Conservation (phyloP, 257 asterid species). For the Agastache rugosa region DNA sequence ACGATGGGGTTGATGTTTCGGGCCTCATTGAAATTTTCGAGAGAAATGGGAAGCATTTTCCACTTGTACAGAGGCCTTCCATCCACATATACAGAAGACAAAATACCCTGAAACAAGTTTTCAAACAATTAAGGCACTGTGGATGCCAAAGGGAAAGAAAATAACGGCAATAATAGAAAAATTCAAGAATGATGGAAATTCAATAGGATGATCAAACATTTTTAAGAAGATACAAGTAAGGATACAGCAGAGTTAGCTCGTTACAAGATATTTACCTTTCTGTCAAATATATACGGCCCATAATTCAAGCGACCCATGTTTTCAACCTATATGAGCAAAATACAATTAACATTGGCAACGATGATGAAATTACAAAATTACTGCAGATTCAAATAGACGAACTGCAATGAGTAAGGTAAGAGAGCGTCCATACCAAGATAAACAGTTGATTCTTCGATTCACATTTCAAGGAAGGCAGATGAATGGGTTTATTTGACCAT, state of each 20-base stretch:
- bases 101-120: constrained; percentile 72
- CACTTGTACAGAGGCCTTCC: constrained; percentile 65
- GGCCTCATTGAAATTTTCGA: constrained; percentile 63
- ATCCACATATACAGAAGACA: constrained; percentile 77
- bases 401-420: not conserved
- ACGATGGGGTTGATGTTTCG: constrained; percentile 46
- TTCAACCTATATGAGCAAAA: constrained; percentile 69
- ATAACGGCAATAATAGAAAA: not conserved
- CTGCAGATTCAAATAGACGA: constrained; percentile 3
- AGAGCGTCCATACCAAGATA: constrained; percentile 64
- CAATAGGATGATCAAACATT: constrained; percentile 12
- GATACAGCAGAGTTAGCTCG: constrained; percentile 15
- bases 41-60: constrained; percentile 76
- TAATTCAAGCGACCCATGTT: constrained; percentile 97
- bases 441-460: constrained; percentile 51
- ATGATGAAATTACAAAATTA: not conserved
- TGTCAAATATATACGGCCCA: constrained; percentile 75
- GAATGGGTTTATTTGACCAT: constrained; percentile 73
- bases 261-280: constrained; percentile 63
- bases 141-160: not conserved
- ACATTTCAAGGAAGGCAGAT: constrained; percentile 66
- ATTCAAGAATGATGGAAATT: not conserved
- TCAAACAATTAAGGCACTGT: not conserved
- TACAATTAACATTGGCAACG: constrained; percentile 13
- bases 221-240: not conserved